phyloP scores from a whole-genome alignment of 108 stramenopile genomes.

The Nitzschia sp. region DNA sequence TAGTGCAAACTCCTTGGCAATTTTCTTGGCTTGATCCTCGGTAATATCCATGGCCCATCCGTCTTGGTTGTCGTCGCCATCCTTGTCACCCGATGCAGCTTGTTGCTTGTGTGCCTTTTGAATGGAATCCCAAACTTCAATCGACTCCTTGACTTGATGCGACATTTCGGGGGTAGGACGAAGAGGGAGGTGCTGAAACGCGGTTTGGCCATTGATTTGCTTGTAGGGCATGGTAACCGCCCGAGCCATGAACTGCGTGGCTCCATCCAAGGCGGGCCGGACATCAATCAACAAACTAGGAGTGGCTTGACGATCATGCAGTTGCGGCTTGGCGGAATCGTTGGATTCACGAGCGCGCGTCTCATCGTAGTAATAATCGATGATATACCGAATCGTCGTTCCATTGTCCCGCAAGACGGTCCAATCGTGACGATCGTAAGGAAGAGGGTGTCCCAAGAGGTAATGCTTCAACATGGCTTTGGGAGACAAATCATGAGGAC shows the following conservation, averaged over 20 bases:
- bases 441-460: slow-evolving; percentile 89
- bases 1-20: slow-evolving; percentile 58
- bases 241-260: slow-evolving; percentile 61
- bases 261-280: slow-evolving; percentile 90
- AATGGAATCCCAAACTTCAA: slow-evolving; percentile 77
- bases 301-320: slow-evolving; percentile 56
- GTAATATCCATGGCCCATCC: slow-evolving; percentile 32
- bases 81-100: too few relatives aligned
- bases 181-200: slow-evolving; percentile 66
- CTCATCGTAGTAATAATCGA: slow-evolving; percentile 98
- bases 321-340: slow-evolving; percentile 52
- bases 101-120: slow-evolving; percentile 50
- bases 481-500: slow-evolving; percentile 91
- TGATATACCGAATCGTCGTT: slow-evolving; percentile 88
- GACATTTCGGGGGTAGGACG: slow-evolving; percentile 56
- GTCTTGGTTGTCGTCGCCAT: neutral
- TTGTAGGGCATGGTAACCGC: slow-evolving; percentile 82
- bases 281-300: slow-evolving; percentile 93
- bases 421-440: slow-evolving; percentile 99
- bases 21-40: slow-evolving; percentile 48
- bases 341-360: slow-evolving; percentile 44
- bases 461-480: slow-evolving; percentile 87
- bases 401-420: slow-evolving; percentile 70
- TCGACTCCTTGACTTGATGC: slow-evolving; percentile 68
- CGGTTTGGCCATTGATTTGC: slow-evolving; percentile 33